Conservation (phyloP, 129 eudicot species). For the Ambrosia trifida region DNA sequence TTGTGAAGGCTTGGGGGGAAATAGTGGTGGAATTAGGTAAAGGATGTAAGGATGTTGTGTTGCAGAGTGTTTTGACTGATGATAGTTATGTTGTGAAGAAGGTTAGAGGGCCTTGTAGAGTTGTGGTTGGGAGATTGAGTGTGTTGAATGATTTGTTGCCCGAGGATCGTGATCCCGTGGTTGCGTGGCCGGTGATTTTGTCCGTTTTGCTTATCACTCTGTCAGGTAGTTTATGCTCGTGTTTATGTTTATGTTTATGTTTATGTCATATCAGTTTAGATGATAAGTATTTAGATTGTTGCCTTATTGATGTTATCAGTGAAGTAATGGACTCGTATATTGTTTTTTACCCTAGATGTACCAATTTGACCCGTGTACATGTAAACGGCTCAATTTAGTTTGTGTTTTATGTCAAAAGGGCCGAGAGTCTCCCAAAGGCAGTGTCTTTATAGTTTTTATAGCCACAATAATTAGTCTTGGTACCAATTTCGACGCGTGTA, state of each 20-base stretch:
- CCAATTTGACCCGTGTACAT: neutral
- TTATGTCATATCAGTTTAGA: neutral
- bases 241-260: neutral
- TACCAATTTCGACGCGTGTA: too few relatives aligned
- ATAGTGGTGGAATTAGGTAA: slow-evolving; percentile 64
- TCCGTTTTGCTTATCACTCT: slow-evolving; percentile 61
- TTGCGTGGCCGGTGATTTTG: slow-evolving; percentile 77
- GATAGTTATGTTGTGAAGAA: slow-evolving; percentile 67
- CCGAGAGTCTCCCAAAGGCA: neutral
- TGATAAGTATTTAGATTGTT: neutral
- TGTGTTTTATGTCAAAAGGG: neutral
- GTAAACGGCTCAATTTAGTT: neutral
- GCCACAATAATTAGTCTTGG: too few relatives aligned
- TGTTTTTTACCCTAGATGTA: neutral
- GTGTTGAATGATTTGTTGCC: slow-evolving; percentile 83
- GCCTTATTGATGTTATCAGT: neutral
- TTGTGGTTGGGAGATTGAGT: slow-evolving; percentile 47
- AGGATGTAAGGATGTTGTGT: slow-evolving; percentile 75
- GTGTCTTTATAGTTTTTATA: too few relatives aligned
- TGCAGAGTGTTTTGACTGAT: slow-evolving; percentile 66
- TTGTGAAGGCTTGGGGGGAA: slow-evolving; percentile 90
- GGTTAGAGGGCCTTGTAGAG: slow-evolving; percentile 40
- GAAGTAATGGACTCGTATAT: neutral
- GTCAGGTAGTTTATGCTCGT: slow-evolving; percentile 43
- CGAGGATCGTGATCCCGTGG: slow-evolving; percentile 87